phyloP scores from a whole-genome alignment of 139 green algal species.

The Volvox reticuliferus region DNA sequence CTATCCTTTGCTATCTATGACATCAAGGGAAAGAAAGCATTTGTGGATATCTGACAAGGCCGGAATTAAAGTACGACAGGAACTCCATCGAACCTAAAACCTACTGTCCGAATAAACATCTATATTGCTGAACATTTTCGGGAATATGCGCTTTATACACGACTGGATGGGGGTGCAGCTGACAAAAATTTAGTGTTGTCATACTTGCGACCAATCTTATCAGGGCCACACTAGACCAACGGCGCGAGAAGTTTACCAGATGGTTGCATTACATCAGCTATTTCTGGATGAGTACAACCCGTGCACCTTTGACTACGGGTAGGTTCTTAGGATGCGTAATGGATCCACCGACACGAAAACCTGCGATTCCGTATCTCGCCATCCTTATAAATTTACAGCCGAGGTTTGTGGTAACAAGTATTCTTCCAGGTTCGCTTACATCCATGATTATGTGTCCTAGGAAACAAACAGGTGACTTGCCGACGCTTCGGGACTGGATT shows the following conservation, averaged over 20 bases:
- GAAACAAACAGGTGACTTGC: neutral
- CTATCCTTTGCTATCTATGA: neutral
- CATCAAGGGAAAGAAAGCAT: too few species aligned
- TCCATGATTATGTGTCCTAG: neutral
- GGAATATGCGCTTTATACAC: too few species aligned
- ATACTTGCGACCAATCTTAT: too few species aligned
- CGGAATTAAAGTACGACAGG: too few species aligned
- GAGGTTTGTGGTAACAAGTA: neutral
- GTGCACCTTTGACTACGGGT: constrained; percentile 30
- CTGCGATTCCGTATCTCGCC: neutral
- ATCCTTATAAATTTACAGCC: neutral
- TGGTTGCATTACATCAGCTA: constrained; percentile 5
- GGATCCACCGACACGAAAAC: neutral
- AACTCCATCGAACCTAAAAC: too few species aligned
- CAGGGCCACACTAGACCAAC: too few species aligned
- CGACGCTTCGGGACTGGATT: constrained; percentile 65
- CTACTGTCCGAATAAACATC: too few species aligned
- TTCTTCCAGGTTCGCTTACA: neutral
- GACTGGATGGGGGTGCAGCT: too few species aligned
- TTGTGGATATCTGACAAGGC: too few species aligned
- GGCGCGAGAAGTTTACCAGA: neutral
- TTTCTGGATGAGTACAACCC: neutral
- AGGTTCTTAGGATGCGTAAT: neutral
- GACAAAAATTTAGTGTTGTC: too few species aligned
- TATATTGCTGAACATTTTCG: too few species aligned